These are phyloP conservation scores for Ganoderma meredithae DNA, from an alignment of 1,284 basidiomycete genomes.

Conservation along the genomic window DNA sequence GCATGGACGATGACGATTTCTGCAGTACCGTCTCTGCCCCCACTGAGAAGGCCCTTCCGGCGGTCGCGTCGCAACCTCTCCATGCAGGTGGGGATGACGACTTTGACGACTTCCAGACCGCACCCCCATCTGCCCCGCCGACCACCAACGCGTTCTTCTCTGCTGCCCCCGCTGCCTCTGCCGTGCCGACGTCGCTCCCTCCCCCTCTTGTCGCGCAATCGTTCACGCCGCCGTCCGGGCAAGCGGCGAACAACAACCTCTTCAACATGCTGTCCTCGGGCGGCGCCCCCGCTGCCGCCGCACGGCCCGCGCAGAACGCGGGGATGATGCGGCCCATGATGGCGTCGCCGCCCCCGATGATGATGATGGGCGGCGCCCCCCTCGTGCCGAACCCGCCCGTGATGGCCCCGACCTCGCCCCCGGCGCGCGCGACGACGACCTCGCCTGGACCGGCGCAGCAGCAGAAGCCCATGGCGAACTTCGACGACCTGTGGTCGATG, in stretches of 20 bases:
- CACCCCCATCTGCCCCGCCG: conserved; percentile 56
- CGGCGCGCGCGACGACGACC: conserved; percentile 30
- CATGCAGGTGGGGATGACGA: conserved; percentile 69
- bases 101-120: conserved; percentile 91
- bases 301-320: conserved; percentile 30
- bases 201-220: conserved; percentile 30
- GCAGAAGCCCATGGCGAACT: conserved; percentile 54
- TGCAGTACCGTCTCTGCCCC: conserved; percentile 28
- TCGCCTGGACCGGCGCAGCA: conserved; percentile 34
- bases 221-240: conserved; percentile 24
- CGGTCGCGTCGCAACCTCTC: conserved; percentile 40
- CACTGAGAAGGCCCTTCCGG: conserved; percentile 67
- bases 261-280: conserved; percentile 36
- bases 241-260: conserved; percentile 22
- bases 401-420: conserved; percentile 31
- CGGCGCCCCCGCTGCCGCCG: conserved; percentile 24
- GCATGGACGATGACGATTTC: conserved; percentile 78
- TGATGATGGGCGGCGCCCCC: conserved; percentile 23
- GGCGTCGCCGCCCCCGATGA: conserved; percentile 31
- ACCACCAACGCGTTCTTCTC: conserved; percentile 44
- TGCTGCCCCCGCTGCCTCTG: conserved; percentile 23
- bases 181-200: conserved; percentile 27
- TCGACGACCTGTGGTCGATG: conserved; percentile 93
- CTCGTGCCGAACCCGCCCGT: conserved; percentile 31
- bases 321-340: conserved; percentile 24